Evolutionary conservation across 192 early-diverging fungal genomes (phyloP), one percentile per base, ranked within the genome.

Genomic region (Backusella westeae): DNA sequence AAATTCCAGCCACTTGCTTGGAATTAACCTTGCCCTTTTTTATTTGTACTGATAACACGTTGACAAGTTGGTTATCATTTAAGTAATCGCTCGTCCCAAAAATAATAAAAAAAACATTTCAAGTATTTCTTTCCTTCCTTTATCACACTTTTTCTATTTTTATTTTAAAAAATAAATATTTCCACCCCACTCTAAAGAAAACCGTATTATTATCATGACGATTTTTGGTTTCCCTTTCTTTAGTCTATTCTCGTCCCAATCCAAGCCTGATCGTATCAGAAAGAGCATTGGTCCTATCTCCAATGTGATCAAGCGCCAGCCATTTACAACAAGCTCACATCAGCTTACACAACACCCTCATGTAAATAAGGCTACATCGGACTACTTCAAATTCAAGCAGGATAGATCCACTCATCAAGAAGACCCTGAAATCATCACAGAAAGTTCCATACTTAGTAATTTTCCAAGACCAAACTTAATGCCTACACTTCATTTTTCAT

Each of bases 391-490:
- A 32, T 63, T 63, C 26, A 69, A 36, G n/a, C 68, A 38, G n/a
- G 38, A 69, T 23, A 69, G 19, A 71, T 39, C 36, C 6, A 34
- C 26, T 14, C 10, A 26, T 1, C 44, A 19, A 38, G 34, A 32
- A 56, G 34, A 67, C 75, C 79, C 56, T 63, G 56, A 63, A 52
- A 39, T 78, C 3, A 49, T 80, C 12, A 83, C 82, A 6, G 82
- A 83, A 53, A 69, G 49, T 21, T 69, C 68, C 6, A 65, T 80
- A 34, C 59, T 83, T 14, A 74, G 53, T 39, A 56, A 38, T 26
- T 83, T 77, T 34, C 82, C 82, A 68, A 76, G 82, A 23, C 82
- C 82, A 14, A 83, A 83, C 32, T 71, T 83, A 5, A 68, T 56
- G n/a, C 78, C 82, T n/a, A 83, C 82, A 10, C 39, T 83, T 4